Percentiles rank a stretch among this genome's conserved stretches.
Conservation (phyloP, 192 early-diverging fungal species). For the Phlyctochytrium bullatum region DNA sequence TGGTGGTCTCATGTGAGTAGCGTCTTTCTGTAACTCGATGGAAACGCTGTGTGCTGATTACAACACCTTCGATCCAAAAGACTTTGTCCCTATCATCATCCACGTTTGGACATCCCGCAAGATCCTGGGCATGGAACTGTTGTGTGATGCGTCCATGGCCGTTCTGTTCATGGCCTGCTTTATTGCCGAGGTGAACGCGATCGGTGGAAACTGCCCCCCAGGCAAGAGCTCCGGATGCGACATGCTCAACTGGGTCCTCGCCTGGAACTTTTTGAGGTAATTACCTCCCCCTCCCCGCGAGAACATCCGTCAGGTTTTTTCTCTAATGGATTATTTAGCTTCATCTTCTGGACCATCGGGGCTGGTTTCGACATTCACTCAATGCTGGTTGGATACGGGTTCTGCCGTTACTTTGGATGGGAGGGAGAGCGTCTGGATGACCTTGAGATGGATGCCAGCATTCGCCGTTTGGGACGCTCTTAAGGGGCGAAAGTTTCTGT, state of each 20-base stretch:
- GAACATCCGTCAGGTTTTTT: neutral
- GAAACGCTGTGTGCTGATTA: neutral
- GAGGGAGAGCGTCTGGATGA: constrained; percentile 32
- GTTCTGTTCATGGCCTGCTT: constrained; percentile 33
- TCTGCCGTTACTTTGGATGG: constrained; percentile 22
- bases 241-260: constrained; percentile 37
- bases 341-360: constrained; percentile 17
- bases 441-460: constrained; percentile 28
- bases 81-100: constrained; percentile 36
- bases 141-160: constrained; percentile 24
- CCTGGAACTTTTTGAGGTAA: constrained; percentile 31
- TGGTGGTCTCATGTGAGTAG: constrained; percentile 41
- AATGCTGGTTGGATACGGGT: constrained; percentile 16
- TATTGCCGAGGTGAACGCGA: constrained; percentile 14
- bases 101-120: constrained; percentile 40
- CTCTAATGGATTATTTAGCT: constrained; percentile 9
- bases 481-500: constrained; percentile 10
- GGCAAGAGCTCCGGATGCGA: constrained; percentile 28
- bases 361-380: constrained; percentile 19
- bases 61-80: neutral
- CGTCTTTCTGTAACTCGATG: too few species aligned
- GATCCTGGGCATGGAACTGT: constrained; percentile 27
- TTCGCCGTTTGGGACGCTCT: constrained; percentile 23
- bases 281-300: neutral
- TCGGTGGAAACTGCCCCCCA: constrained; percentile 31